These are phyloP conservation scores for Polygonum maritimum DNA, from an alignment of 148 eudicot genomes.

Conservation along the genomic window DNA sequence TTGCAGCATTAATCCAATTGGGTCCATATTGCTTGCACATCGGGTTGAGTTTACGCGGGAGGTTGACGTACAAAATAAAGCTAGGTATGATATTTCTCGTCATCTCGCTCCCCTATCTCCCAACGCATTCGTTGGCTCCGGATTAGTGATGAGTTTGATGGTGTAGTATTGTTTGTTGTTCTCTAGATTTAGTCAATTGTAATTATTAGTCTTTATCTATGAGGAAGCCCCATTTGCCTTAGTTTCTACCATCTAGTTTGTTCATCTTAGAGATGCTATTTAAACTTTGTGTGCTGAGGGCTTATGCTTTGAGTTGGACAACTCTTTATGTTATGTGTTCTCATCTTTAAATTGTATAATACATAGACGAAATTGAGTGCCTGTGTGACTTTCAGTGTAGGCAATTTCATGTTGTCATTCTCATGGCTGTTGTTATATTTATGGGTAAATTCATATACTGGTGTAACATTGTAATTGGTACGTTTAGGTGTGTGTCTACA, in stretches of 20 bases:
- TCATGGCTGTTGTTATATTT: neutral
- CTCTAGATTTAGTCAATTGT: neutral
- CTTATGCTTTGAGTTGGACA: neutral
- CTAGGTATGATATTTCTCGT: neutral
- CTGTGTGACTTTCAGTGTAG: neutral
- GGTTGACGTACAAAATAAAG: neutral
- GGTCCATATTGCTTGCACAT: neutral
- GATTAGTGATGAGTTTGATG: neutral
- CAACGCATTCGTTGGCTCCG: neutral
- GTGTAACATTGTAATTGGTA: neutral
- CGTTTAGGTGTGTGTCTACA: neutral
- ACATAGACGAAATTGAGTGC: neutral
- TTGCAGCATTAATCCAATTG: constrained; percentile 3
- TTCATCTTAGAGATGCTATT: neutral
- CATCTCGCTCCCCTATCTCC: neutral
- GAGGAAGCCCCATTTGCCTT: neutral
- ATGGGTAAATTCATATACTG: neutral
- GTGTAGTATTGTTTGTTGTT: neutral
- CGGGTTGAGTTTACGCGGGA: neutral
- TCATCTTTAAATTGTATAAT: neutral
- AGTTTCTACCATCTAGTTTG: neutral
- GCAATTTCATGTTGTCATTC: neutral
- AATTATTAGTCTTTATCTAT: neutral
- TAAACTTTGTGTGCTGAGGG: neutral
- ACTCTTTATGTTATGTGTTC: neutral